Percentiles rank a stretch among this genome's conserved stretches.
Evolutionary conservation across 169 alveolate genomes (phyloP).

Genomic region (Toxoplasma gondii): DNA sequence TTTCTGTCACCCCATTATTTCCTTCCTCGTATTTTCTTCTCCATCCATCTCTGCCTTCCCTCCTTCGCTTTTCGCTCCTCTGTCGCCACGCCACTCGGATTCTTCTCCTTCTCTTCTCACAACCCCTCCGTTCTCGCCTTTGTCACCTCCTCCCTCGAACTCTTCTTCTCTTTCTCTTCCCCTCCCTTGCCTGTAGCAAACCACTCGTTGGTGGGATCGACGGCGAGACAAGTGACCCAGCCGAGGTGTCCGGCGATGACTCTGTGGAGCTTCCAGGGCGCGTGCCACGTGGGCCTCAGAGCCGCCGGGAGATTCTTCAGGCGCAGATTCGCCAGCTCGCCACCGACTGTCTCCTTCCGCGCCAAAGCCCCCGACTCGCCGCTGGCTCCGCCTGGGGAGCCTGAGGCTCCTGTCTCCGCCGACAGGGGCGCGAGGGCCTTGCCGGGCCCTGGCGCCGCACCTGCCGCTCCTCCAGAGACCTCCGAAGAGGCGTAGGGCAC

Average conservation of each 20-base stretch:
- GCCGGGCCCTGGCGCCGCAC: neutral
- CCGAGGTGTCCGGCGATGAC: conserved; percentile 99
- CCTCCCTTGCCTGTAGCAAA: conserved; percentile 84
- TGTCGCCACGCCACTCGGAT: no score
- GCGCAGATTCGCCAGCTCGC: conserved; percentile 27
- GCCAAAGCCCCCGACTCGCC: neutral
- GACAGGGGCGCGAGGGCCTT: neutral
- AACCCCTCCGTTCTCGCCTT: neutral
- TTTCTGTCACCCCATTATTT: no score
- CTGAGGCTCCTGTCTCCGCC: neutral
- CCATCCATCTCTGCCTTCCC: no score
- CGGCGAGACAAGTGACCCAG: conserved; percentile 97
- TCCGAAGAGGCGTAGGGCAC: neutral
- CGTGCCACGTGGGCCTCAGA: conserved; percentile 91
- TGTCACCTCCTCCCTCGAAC: neutral
- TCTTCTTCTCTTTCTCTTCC: no score
- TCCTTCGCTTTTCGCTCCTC: no score
- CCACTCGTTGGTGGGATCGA: conserved; percentile 96
- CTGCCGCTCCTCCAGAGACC: neutral
- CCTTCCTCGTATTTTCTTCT: no score
- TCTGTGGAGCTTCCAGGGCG: conserved; percentile 96
- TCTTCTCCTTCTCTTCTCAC: neutral
- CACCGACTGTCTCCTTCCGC: neutral
- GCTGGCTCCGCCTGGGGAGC: conserved; percentile 32
- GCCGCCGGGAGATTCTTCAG: neutral